Percentiles rank a stretch among this genome's conserved stretches.
These are phyloP conservation scores for Colletotrichum karsti DNA, from an alignment of 2,329 filamentous ascomycete genomes.

Conservation along the genomic window DNA sequence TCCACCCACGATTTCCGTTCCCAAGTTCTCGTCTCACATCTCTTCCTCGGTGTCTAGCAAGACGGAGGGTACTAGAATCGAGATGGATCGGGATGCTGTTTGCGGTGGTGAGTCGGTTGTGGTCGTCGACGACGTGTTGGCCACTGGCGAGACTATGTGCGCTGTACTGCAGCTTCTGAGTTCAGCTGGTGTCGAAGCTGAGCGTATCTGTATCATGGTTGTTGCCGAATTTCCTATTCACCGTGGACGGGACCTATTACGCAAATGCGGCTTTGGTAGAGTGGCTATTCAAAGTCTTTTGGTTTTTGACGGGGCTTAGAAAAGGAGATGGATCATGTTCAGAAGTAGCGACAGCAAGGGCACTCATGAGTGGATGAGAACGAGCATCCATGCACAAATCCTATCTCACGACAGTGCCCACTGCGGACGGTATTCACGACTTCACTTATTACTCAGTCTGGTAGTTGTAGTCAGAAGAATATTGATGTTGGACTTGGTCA, in stretches of 20 bases:
- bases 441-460: too few species aligned
- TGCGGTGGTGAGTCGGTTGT: conserved; percentile 51
- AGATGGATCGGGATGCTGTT: conserved; percentile 56
- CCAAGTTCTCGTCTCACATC: conserved; percentile 60
- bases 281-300: conserved; percentile 62
- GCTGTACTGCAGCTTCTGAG: conserved; percentile 58
- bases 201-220: conserved; percentile 57
- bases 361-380: too few species aligned
- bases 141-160: conserved; percentile 62
- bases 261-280: conserved; percentile 55
- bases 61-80: conserved; percentile 47
- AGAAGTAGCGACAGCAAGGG: too few species aligned
- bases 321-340: too few species aligned
- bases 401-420: too few species aligned
- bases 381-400: too few species aligned
- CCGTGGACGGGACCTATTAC: conserved; percentile 57
- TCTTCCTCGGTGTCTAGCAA: conserved; percentile 48
- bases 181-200: conserved; percentile 47
- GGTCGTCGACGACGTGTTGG: conserved; percentile 69
- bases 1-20: conserved; percentile 58
- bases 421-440: too few species aligned
- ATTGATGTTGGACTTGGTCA: too few species aligned
- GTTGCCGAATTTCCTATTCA: conserved; percentile 68
- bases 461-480: too few species aligned
- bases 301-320: conserved; percentile 36